A percentile compares a stretch with the other conserved stretches of the same genome.
These are phyloP conservation scores for Aspergillus asperescens DNA, from an alignment of 495 filamentous ascomycete species.

Conservation along the genomic window DNA sequence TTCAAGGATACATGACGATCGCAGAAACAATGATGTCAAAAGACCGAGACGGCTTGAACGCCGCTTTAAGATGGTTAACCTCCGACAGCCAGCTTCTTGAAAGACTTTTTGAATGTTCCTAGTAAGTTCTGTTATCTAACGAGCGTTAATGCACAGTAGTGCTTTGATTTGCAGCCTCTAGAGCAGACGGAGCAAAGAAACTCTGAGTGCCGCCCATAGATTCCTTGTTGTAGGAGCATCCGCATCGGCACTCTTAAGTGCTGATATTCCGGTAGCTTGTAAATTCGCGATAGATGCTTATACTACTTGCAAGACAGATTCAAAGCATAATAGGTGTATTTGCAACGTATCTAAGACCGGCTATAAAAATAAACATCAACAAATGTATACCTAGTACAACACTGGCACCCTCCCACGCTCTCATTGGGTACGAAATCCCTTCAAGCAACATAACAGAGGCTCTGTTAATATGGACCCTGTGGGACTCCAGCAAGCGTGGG, in stretches of 20 bases:
- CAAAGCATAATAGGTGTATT: neutral
- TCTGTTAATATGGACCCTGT: neutral
- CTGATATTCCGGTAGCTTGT: too few species aligned
- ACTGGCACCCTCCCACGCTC: neutral
- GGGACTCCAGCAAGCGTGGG: neutral
- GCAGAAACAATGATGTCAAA: constrained; percentile 2
- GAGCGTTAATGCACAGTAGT: too few species aligned
- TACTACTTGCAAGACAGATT: neutral
- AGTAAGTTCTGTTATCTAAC: too few species aligned
- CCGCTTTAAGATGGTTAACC: constrained; percentile 1
- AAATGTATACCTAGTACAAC: neutral
- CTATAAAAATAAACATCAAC: neutral
- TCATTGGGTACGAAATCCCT: neutral
- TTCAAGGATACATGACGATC: constrained; percentile 5
- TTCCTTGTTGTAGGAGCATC: too few species aligned
- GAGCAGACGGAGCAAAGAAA: too few species aligned
- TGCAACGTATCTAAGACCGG: neutral
- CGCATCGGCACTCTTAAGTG: too few species aligned
- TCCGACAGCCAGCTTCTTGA: neutral
- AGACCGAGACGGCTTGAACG: neutral
- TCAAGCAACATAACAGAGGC: neutral
- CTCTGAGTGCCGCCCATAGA: too few species aligned
- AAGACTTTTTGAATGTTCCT: neutral
- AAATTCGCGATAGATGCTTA: too few species aligned
- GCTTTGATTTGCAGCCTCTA: too few species aligned